A percentile compares a stretch with the other conserved stretches of the same genome.
phyloP scores from a whole-genome alignment of 148 eudicot genomes.

The Dianthus caryophyllus region DNA sequence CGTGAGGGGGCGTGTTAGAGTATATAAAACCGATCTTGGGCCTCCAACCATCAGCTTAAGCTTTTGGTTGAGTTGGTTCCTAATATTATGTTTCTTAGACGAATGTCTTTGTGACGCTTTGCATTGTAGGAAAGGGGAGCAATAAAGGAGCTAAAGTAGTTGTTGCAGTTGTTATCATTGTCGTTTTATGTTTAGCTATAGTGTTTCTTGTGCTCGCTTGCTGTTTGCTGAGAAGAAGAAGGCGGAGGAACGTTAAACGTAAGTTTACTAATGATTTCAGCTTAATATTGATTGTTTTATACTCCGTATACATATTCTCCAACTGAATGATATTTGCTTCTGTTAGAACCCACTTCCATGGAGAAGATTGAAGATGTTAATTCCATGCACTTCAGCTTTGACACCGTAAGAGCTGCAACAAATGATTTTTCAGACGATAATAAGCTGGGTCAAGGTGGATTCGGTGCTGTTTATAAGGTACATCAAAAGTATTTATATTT shows the following conservation, averaged over 20 bases:
- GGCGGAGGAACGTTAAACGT: constrained; percentile 7
- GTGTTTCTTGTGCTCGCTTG: constrained; percentile 2
- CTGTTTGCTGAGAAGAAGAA: constrained; percentile 18
- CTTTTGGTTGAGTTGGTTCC: too few species aligned
- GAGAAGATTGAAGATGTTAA: constrained; percentile 13
- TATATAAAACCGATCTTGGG: too few species aligned
- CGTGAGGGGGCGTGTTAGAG: too few species aligned
- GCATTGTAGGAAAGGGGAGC: constrained; percentile 5
- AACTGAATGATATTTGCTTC: background rate
- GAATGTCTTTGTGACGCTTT: background rate
- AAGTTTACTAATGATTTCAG: background rate
- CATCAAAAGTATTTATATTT: background rate
- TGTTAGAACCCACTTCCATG: background rate
- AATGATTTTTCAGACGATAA: constrained; percentile 27
- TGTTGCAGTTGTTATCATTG: constrained; percentile 12
- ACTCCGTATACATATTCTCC: background rate
- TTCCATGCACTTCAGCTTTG: constrained; percentile 27
- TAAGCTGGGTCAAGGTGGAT: constrained; percentile 27
- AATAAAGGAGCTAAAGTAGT: constrained; percentile 3
- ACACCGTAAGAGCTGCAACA: constrained; percentile 25
- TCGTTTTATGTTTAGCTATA: background rate
- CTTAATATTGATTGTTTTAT: background rate
- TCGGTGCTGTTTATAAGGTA: constrained; percentile 29
- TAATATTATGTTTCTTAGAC: background rate
- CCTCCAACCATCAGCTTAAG: too few species aligned